A percentile compares a stretch with the other conserved stretches of the same genome.
These are phyloP conservation scores for Phytophthora quininea DNA, from an alignment of 352 stramenopile genomes.

Conservation along the genomic window DNA sequence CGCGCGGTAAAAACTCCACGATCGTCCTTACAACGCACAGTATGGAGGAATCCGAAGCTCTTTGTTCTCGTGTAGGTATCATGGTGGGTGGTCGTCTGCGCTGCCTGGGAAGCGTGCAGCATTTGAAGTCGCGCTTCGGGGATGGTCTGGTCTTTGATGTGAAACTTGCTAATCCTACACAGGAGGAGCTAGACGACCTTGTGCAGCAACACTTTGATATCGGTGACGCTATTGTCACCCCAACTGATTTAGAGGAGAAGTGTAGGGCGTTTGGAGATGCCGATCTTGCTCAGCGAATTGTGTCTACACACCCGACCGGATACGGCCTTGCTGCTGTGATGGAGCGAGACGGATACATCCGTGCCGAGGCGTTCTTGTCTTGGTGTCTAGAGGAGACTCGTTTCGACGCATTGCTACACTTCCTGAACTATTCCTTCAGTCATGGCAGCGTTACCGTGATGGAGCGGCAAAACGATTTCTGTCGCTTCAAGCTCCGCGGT, in stretches of 20 bases:
- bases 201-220: slow-evolving; percentile 28
- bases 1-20: slow-evolving; percentile 63
- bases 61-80: slow-evolving; percentile 96
- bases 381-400: slow-evolving; percentile 73
- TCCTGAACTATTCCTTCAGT: slow-evolving; percentile 46
- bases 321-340: slow-evolving; percentile 63
- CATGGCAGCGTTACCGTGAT: slow-evolving; percentile 37
- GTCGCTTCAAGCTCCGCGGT: slow-evolving; percentile 69
- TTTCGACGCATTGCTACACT: slow-evolving; percentile 44
- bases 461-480: slow-evolving; percentile 72
- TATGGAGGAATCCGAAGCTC: slow-evolving; percentile 96
- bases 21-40: slow-evolving; percentile 95
- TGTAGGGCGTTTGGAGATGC: slow-evolving; percentile 53
- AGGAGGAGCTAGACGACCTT: slow-evolving; percentile 43
- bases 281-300: slow-evolving; percentile 47
- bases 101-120: slow-evolving; percentile 90
- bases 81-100: slow-evolving; percentile 87
- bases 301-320: slow-evolving; percentile 62
- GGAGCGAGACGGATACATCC: slow-evolving; percentile 55
- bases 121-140: slow-evolving; percentile 89
- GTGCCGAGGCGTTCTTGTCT: slow-evolving; percentile 50
- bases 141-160: slow-evolving; percentile 90
- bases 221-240: slow-evolving; percentile 40
- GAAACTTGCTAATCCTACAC: slow-evolving; percentile 40
- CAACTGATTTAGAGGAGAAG: slow-evolving; percentile 39